Base-by-base conservation (phyloP, 148 eudicot genomes). In the Rhododendron vialii region DNA sequence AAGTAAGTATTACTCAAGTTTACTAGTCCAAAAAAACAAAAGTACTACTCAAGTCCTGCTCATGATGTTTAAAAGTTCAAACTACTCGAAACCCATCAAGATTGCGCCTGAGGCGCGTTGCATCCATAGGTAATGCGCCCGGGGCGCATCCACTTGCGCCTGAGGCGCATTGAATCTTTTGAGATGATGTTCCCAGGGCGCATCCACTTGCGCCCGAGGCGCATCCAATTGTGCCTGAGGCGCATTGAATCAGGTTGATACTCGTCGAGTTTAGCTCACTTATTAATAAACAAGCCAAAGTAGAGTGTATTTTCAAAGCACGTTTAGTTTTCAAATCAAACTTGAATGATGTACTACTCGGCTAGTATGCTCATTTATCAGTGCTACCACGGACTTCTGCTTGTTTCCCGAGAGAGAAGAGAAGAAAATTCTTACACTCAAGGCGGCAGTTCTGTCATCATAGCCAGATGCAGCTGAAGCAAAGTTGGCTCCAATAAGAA, bases 391-490 rank as follows among this genome's bases (percentile, higher is more conserved):
- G 10, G 71, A 45, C 2, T 35, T 7, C 61, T 80, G 63, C 53
- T 80, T 80, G 82, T 55, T 51, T 80, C 65, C 82, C 7, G 12
- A 80, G 82, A 50, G 30, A 79, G 51, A 47, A 51, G 20, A 48
- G 45, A 0, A 45, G 20, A n/a, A 4, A 47, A 13, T 81, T 73
- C 89, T 90, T 90, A 95, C 99, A 86, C 84, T 93, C 17, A 93
- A 87, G 59, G 71, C 14, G 48, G 99, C 93, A 9, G 99, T 98
- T 86, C 89, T 90, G n/a, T 95, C 98, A 87, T 98, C 99, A 87
- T 89, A 98, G 43, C 99, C 99, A 17, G 99, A 90, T 51, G 88
- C 99, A 87, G 99, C 99, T 38, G 99, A 98, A 38, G 96, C 99
- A 84, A 98, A 98, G 84, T 98, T 98, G 86, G 95, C 92, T 26